Conservation (phyloP, 1,284 basidiomycete genomes). For the Tilletia setariae region DNA sequence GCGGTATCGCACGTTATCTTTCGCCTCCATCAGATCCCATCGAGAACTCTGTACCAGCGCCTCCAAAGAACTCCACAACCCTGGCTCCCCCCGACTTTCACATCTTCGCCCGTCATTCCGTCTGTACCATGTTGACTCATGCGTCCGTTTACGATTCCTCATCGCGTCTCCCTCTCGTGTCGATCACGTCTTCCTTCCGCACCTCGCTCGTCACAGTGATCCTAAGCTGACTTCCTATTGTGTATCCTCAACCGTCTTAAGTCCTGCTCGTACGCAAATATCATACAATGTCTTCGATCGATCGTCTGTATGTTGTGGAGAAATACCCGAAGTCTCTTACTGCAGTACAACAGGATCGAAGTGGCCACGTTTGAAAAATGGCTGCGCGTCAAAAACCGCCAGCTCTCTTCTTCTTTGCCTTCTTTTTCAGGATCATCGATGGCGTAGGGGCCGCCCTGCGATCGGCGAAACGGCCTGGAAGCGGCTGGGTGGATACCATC, state of each 20-base stretch:
- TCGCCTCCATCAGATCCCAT: no score
- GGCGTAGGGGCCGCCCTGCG: not conserved
- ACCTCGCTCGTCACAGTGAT: not conserved
- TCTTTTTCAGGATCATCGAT: not conserved
- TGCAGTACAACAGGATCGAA: no score
- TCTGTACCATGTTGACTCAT: not conserved
- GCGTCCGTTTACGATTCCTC: not conserved
- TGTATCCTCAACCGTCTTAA: not conserved
- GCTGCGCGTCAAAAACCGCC: not conserved
- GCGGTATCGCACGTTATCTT: no score
- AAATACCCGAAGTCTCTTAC: no score
- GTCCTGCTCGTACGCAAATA: no score
- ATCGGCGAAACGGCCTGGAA: conserved; percentile 7
- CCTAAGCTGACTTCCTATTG: not conserved
- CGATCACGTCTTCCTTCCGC: not conserved
- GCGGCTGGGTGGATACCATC: not conserved
- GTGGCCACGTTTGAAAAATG: no score
- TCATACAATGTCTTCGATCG: no score
- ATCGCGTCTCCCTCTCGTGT: not conserved
- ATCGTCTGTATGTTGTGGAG: no score
- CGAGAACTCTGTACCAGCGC: no score
- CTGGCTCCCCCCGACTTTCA: no score
- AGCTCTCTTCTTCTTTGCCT: not conserved
- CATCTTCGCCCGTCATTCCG: not conserved
- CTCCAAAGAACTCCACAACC: no score